phyloP scores from a whole-genome alignment of 2,329 filamentous ascomycete species.

The Calonectria pseudoturangicola region DNA sequence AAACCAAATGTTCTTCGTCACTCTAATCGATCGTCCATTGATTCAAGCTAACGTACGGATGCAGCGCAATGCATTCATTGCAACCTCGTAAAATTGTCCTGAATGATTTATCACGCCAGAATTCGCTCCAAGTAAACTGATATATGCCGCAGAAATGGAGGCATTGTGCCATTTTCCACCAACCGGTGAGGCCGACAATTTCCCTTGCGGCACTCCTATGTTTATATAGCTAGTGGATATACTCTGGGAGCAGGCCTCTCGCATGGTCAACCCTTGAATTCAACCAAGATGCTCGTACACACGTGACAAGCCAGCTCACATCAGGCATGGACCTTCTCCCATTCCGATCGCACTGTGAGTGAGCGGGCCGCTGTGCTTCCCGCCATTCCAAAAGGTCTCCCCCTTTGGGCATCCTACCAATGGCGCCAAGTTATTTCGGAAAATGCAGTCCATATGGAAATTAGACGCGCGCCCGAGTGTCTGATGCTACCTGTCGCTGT shows the following conservation, averaged over 20 bases:
- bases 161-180: background rate
- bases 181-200: background rate
- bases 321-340: background rate
- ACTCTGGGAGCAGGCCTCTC: background rate
- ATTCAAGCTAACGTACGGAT: background rate
- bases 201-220: background rate
- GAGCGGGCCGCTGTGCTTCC: background rate
- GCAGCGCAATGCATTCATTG: background rate
- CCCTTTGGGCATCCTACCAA: background rate
- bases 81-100: background rate
- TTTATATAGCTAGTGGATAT: background rate
- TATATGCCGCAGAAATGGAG: background rate
- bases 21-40: background rate
- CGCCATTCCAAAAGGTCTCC: background rate
- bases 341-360: background rate
- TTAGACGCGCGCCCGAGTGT: background rate
- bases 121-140: background rate
- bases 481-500: background rate
- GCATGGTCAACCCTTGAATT: conserved; percentile 12
- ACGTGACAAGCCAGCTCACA: background rate
- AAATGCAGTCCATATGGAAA: background rate
- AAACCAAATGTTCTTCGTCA: no score
- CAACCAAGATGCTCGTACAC: background rate
- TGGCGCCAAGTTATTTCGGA: background rate
- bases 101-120: no score